Base-by-base conservation (phyloP, 1,284 basidiomycete genomes). In the Sporisorium exsertum region DNA sequence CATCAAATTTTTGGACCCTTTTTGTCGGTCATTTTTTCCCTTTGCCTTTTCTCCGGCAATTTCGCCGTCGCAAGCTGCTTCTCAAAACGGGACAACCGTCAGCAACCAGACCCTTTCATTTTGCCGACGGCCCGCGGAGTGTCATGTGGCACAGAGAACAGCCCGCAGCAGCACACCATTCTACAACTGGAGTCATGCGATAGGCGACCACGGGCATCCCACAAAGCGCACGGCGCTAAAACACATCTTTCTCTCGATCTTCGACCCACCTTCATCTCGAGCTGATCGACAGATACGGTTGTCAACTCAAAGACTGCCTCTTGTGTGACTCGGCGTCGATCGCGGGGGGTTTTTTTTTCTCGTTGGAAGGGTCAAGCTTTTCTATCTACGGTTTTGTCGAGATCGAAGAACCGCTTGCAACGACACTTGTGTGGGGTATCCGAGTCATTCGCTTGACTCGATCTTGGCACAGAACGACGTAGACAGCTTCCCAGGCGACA, bases 31-130 rank as follows among this genome's bases (percentile, higher is more conserved):
- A 5, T n/a, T 8, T 26, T 20, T 33, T 22, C n/a, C 22, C 29
- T 45, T 35, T 46, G 45, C 32, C 22, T 20, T 37, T 53, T 29
- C 35, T 42, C 62, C 43, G 58, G 42, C 42, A 58, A 45, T 56
- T 66, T 16, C 27, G 20, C 66, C 40, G 54, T 12, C 29, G 5
- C 5, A 32, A 32, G 29, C 29, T 5, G 29, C 29, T 32, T 32
- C 10, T 10, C 10, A 32, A 42, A 26, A 26, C 7, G 27, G 15
- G 13, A 37, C 5, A 22, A 37, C 40, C 40, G 40, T 32, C 29
- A 18, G 20, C 3, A 10, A 43, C 1, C 3, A 4, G 8, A 3
- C 3, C 40, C n/a, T 43, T 43, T 20, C n/a, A n/a, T n/a, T 20
- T 20, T 43, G 40, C n/a, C n/a, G 40, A 5, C 40, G 40, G n/a